Percentiles rank a stretch among this genome's conserved stretches.
Evolutionary conservation across 108 stramenopile genomes (phyloP).

Genomic region (Tribonema minus): DNA sequence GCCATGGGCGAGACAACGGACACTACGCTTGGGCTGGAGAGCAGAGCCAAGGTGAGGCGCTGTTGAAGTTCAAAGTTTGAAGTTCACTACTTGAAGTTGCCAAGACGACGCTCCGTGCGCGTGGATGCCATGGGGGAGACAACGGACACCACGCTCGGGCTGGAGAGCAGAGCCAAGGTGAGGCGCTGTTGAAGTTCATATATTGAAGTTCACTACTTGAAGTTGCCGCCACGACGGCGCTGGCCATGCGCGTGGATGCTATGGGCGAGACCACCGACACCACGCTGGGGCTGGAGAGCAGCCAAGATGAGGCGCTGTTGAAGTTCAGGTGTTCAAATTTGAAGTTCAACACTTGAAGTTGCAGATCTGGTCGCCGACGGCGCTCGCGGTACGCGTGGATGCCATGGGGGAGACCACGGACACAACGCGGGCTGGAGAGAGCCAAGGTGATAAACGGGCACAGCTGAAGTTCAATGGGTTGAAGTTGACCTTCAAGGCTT

Average conservation of each 20-base stretch:
- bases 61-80: neutral
- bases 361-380: constrained; percentile 95
- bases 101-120: constrained; percentile 89
- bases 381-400: constrained; percentile 93
- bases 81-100: constrained; percentile 62
- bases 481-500: neutral
- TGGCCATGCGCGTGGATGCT: constrained; percentile 96
- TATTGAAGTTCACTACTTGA: neutral
- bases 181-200: neutral
- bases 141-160: constrained; percentile 87
- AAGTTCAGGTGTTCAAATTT: neutral
- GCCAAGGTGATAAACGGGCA: constrained; percentile 64
- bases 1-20: constrained; percentile 88
- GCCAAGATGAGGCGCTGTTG: constrained; percentile 69
- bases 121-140: constrained; percentile 96
- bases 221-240: constrained; percentile 91
- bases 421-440: constrained; percentile 86
- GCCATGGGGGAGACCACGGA: constrained; percentile 88
- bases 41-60: constrained; percentile 73
- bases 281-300: constrained; percentile 87
- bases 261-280: constrained; percentile 85
- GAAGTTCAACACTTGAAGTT: constrained; percentile 48
- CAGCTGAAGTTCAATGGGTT: neutral
- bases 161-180: constrained; percentile 88
- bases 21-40: constrained; percentile 90